Conservation (phyloP, 2,329 filamentous ascomycete genomes). For the Cladosporium sp. region DNA sequence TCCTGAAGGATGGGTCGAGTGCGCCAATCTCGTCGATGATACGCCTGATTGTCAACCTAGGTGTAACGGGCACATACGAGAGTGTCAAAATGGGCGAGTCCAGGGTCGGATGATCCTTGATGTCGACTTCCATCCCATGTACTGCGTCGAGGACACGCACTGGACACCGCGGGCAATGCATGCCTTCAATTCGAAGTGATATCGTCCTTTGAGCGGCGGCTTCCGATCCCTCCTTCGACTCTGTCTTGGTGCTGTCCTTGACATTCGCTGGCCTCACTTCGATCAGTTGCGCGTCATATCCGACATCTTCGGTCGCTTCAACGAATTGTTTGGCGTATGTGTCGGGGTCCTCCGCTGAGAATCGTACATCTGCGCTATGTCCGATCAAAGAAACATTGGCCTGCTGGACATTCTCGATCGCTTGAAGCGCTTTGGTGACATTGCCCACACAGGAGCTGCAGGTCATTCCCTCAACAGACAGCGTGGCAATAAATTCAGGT, state of each 20-base stretch:
- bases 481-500: constrained; percentile 34
- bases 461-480: constrained; percentile 52
- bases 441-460: constrained; percentile 50
- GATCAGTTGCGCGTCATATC: constrained; percentile 34
- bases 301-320: constrained; percentile 44
- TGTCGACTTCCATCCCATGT: constrained; percentile 44
- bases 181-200: constrained; percentile 35
- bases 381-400: constrained; percentile 47
- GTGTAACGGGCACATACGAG: constrained; percentile 62
- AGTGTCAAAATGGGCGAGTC: constrained; percentile 63
- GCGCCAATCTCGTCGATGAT: constrained; percentile 63
- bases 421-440: constrained; percentile 42
- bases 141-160: constrained; percentile 44
- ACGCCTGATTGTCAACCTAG: constrained; percentile 65
- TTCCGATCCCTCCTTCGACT: neutral
- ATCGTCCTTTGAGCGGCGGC: constrained; percentile 23
- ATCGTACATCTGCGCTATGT: constrained; percentile 13
- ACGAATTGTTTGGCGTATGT: constrained; percentile 41
- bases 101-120: constrained; percentile 52
- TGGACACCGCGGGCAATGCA: constrained; percentile 44
- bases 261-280: neutral
- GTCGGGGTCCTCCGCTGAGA: constrained; percentile 29
- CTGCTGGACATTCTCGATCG: constrained; percentile 40
- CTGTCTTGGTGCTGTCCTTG: neutral
- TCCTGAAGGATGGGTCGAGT: constrained; percentile 59